These are phyloP conservation scores for Crassisporium funariophilum DNA, from an alignment of 768 basidiomycete species.

Conservation along the genomic window DNA sequence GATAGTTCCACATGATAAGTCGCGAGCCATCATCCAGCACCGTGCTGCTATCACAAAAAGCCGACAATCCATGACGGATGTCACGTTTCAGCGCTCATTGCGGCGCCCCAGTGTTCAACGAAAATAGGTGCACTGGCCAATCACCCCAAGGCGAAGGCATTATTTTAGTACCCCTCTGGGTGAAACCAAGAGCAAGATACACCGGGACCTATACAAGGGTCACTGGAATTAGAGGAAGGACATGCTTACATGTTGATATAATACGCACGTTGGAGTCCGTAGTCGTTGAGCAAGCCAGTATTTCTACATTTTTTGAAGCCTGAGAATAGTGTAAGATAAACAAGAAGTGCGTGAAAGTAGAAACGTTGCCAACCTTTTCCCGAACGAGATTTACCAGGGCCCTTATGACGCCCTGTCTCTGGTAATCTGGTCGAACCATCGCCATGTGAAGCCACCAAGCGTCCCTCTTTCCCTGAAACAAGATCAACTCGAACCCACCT, in stretches of 20 bases:
- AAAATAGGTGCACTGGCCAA: constrained; percentile 27
- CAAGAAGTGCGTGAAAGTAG: background rate
- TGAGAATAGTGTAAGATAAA: constrained; percentile 8
- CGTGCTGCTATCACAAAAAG: no score
- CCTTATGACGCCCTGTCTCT: constrained; percentile 25
- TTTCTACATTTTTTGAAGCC: constrained; percentile 16
- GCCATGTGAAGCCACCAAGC: constrained; percentile 32
- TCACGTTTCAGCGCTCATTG: no score
- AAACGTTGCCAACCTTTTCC: constrained; percentile 21
- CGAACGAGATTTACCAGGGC: constrained; percentile 27
- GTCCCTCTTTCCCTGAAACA: constrained; percentile 26
- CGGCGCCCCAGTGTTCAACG: no score
- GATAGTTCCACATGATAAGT: no score
- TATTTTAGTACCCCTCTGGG: constrained; percentile 16
- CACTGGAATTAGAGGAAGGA: background rate
- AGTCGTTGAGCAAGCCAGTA: constrained; percentile 21
- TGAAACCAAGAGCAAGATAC: constrained; percentile 21
- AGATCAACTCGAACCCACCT: background rate
- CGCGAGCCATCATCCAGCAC: no score
- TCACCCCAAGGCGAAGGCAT: constrained; percentile 29
- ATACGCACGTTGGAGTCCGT: constrained; percentile 22
- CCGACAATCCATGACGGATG: no score
- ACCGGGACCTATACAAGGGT: constrained; percentile 21
- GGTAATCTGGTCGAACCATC: constrained; percentile 27
- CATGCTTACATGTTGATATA: background rate